Evolutionary conservation across 192 early-diverging fungal genomes (phyloP).

Genomic region (Gryganskiella cystojenkinii): DNA sequence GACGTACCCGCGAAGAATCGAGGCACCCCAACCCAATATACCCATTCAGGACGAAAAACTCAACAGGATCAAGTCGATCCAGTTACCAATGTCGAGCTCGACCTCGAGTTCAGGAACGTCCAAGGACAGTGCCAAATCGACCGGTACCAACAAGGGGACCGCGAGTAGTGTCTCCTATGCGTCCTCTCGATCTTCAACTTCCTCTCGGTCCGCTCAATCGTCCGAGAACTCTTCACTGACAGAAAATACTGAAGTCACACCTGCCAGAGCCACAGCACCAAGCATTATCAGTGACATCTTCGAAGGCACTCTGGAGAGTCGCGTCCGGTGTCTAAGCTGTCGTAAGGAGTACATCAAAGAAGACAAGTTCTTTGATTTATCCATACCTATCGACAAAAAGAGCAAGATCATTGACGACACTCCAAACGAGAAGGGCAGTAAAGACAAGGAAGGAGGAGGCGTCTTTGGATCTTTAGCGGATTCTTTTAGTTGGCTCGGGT

Average conservation of each 20-base stretch:
- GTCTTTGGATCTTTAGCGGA: conserved; percentile 39
- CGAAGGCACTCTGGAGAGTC: conserved; percentile 50
- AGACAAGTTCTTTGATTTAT: conserved; percentile 54
- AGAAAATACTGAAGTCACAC: conserved; percentile 44
- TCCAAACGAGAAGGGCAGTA: conserved; percentile 6
- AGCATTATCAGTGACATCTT: conserved; percentile 56
- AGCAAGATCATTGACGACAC: conserved; percentile 46
- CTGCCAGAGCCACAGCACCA: conserved; percentile 36
- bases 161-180: conserved; percentile 38
- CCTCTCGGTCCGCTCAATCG: conserved; percentile 30
- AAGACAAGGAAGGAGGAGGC: conserved; percentile 32
- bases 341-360: conserved; percentile 56
- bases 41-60: conserved; percentile 27
- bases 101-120: not conserved
- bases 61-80: conserved; percentile 6
- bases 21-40: conserved; percentile 5
- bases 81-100: not conserved
- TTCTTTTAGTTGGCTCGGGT: conserved; percentile 48
- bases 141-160: conserved; percentile 10
- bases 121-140: conserved; percentile 2
- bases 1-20: conserved; percentile 41
- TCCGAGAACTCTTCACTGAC: conserved; percentile 39
- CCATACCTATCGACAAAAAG: conserved; percentile 57
- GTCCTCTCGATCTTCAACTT: conserved; percentile 34
- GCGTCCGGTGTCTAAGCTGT: conserved; percentile 50